Conservation (phyloP, 345 rosid species). For the Hibiscus tridactylites region DNA sequence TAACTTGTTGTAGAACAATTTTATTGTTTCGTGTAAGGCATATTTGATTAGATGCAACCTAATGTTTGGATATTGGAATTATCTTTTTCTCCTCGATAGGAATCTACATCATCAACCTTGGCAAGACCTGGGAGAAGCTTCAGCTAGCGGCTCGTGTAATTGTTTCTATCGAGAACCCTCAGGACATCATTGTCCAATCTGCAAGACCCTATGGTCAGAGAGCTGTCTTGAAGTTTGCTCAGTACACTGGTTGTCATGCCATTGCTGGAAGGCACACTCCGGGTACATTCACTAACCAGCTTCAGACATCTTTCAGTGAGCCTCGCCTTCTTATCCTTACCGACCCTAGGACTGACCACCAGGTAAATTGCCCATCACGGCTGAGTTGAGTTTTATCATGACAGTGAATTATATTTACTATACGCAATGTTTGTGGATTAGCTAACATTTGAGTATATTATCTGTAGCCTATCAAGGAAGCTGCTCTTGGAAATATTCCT, state of each 20-base stretch:
- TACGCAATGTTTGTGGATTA: not conserved
- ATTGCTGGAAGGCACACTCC: conserved; percentile 99
- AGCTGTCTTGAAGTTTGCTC: conserved; percentile 89
- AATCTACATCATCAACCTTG: conserved; percentile 80
- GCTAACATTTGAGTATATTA: not conserved
- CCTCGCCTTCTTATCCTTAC: conserved; percentile 84
- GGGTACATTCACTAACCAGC: conserved; percentile 92
- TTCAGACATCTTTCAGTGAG: conserved; percentile 85
- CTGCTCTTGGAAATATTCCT: conserved; percentile 91
- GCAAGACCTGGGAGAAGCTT: conserved; percentile 94
- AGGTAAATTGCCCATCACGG: conserved; percentile 28
- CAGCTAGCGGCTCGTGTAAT: conserved; percentile 78
- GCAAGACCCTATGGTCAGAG: conserved; percentile 98
- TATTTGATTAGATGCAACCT: not conserved
- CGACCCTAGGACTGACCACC: conserved; percentile 94
- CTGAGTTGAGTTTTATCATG: too few relatives aligned
- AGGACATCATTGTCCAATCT: conserved; percentile 90
- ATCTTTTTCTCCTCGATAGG: conserved; percentile 25
- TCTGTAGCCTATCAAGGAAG: conserved; percentile 91
- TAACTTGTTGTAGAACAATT: not conserved
- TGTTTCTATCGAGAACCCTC: conserved; percentile 78
- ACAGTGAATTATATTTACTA: not conserved
- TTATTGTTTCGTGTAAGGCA: not conserved
- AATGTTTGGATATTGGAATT: too few relatives aligned
- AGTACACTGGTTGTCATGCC: conserved; percentile 83